Conservation (phyloP, 371 early-diverging fungal species). For the Lichtheimia ramosa region DNA sequence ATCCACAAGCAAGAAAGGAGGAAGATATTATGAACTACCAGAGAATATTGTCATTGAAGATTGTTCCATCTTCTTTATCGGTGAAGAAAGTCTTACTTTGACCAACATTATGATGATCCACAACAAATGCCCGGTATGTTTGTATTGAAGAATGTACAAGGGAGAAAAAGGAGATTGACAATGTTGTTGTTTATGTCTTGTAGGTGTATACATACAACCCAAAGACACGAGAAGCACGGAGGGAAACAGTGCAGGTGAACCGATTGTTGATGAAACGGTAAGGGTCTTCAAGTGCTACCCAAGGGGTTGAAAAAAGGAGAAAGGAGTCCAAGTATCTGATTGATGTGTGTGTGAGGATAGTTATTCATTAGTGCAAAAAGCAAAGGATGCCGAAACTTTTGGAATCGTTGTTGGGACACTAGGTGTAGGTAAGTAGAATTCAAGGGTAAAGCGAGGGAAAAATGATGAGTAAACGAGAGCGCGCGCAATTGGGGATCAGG, state of each 20-base stretch:
- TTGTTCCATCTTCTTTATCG: constrained; percentile 80
- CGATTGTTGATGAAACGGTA: constrained; percentile 75
- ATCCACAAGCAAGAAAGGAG: constrained; percentile 36
- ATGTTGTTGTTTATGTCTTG: background rate
- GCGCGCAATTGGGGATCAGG: too few species aligned
- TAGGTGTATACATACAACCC: constrained; percentile 73
- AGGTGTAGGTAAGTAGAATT: constrained; percentile 73
- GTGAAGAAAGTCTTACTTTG: constrained; percentile 78
- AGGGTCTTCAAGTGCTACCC: background rate
- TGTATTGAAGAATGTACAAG: background rate
- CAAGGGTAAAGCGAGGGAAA: too few species aligned
- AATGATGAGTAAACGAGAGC: too few species aligned
- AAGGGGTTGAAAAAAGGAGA: too few species aligned
- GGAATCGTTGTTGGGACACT: constrained; percentile 97
- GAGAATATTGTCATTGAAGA: constrained; percentile 48
- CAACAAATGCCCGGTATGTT: constrained; percentile 56
- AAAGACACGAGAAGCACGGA: constrained; percentile 42
- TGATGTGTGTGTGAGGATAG: constrained; percentile 71
- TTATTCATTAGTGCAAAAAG: constrained; percentile 84
- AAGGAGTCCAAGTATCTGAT: background rate
- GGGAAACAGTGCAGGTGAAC: constrained; percentile 69
- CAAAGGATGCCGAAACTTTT: constrained; percentile 89
- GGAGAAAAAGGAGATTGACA: too few species aligned
- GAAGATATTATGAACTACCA: constrained; percentile 56
- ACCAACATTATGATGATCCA: constrained; percentile 87